These are phyloP conservation scores for Ceriops decandra DNA, from an alignment of 345 rosid species.

Conservation along the genomic window DNA sequence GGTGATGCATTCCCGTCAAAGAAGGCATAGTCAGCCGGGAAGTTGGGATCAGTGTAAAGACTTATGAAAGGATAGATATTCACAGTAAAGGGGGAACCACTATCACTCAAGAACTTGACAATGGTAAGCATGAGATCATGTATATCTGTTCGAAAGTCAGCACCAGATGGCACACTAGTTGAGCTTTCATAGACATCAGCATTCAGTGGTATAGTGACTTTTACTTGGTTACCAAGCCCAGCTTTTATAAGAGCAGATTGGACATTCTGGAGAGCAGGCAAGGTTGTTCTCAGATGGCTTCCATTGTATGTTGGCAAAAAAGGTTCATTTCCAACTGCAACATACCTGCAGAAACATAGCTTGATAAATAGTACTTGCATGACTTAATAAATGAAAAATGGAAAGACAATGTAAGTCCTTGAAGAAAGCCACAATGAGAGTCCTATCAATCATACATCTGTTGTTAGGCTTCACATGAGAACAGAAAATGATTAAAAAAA, in stretches of 20 bases:
- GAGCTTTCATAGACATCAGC: constrained; percentile 72
- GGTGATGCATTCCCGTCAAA: constrained; percentile 56
- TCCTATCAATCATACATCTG: background rate
- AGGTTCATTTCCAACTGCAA: constrained; percentile 92
- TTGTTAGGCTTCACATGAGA: no score
- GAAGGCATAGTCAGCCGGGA: constrained; percentile 80
- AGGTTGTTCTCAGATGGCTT: constrained; percentile 46
- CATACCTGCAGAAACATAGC: constrained; percentile 40
- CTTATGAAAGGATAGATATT: constrained; percentile 95
- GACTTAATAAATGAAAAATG: background rate
- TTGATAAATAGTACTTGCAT: background rate
- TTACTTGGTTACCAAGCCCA: constrained; percentile 64
- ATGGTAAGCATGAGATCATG: constrained; percentile 58
- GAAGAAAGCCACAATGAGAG: background rate
- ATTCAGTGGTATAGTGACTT: constrained; percentile 76
- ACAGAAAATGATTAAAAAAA: no score
- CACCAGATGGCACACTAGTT: constrained; percentile 64
- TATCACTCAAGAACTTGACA: constrained; percentile 56
- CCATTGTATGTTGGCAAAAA: constrained; percentile 68
- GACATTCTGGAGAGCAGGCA: constrained; percentile 79
- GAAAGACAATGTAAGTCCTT: background rate
- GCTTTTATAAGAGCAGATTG: constrained; percentile 91
- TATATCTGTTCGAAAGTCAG: constrained; percentile 70
- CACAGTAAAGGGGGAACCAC: constrained; percentile 52
- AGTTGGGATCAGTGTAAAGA: constrained; percentile 64